Evolutionary conservation across 2,329 filamentous ascomycete species (phyloP).

Genomic region (Hypoxylon sp.): DNA sequence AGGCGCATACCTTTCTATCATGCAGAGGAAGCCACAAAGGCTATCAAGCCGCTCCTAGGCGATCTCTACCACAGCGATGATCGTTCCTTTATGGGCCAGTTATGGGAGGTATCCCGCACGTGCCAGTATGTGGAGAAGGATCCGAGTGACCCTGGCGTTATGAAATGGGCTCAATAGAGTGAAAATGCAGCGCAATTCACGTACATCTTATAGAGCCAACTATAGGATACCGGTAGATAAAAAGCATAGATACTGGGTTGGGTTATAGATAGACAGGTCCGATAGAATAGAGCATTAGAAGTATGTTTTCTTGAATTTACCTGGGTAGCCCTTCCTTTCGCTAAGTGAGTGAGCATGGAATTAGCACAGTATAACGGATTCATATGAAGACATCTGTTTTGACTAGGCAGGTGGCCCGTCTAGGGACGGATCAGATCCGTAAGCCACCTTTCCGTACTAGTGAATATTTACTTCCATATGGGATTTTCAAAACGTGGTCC

Average conservation of each 20-base stretch:
- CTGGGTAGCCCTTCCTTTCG: too few species aligned
- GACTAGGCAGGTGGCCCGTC: background rate
- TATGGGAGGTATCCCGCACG: conserved; percentile 52
- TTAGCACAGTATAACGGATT: background rate
- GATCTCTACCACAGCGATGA: conserved; percentile 59
- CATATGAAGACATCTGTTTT: background rate
- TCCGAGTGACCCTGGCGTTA: conserved; percentile 46
- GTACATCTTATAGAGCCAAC: conserved; percentile 3
- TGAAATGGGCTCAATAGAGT: conserved; percentile 45
- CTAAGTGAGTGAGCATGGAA: background rate
- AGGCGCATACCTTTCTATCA: conserved; percentile 66
- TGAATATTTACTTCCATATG: too few species aligned
- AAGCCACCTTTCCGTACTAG: too few species aligned
- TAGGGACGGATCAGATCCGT: background rate
- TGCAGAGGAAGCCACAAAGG: conserved; percentile 63
- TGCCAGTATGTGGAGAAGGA: conserved; percentile 55
- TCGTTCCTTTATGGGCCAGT: conserved; percentile 51
- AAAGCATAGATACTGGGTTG: conserved; percentile 21
- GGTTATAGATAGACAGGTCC: conserved; percentile 24
- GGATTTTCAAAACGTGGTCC: background rate
- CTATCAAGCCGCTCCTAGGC: conserved; percentile 63
- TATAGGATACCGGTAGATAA: conserved; percentile 13
- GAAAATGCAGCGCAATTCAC: conserved; percentile 9
- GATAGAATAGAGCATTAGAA: conserved; percentile 17
- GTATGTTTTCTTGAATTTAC: background rate